Evolutionary conservation across 2,329 filamentous ascomycete genomes (phyloP).

Genomic region (Colletotrichum spaethianum): DNA sequence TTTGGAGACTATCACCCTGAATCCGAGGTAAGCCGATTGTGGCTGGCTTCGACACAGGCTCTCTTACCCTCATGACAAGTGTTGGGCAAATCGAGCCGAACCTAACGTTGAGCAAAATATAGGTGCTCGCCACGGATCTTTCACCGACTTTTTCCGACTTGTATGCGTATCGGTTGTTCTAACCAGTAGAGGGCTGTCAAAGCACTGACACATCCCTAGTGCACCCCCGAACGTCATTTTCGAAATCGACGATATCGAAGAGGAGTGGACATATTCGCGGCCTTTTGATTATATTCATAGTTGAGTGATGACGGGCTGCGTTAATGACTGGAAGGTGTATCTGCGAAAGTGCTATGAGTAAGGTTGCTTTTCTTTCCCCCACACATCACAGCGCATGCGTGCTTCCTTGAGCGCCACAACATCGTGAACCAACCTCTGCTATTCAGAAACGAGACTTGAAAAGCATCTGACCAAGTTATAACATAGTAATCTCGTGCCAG

Average conservation of each 20-base stretch:
- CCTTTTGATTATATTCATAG: slow-evolving; percentile 58
- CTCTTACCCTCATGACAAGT: not conserved
- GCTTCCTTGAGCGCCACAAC: not conserved
- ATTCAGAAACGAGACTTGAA: not conserved
- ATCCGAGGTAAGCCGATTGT: slow-evolving; percentile 43
- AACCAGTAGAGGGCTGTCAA: slow-evolving; percentile 38
- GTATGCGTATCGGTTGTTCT: slow-evolving; percentile 47
- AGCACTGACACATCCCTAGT: slow-evolving; percentile 46
- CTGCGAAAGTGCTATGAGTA: slow-evolving; percentile 46
- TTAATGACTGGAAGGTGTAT: slow-evolving; percentile 52
- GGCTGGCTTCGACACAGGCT: not conserved
- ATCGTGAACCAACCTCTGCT: not conserved
- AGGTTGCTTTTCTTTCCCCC: not conserved
- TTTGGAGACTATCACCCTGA: slow-evolving; percentile 55
- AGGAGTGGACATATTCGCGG: slow-evolving; percentile 54
- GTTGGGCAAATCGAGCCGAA: not conserved
- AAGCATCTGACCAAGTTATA: slow-evolving; percentile 44
- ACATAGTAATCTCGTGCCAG: slow-evolving; percentile 53
- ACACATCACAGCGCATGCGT: no score
- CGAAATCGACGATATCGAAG: slow-evolving; percentile 58
- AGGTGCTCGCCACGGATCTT: slow-evolving; percentile 55
- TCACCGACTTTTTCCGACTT: slow-evolving; percentile 53
- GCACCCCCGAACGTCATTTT: slow-evolving; percentile 65
- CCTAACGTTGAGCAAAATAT: not conserved
- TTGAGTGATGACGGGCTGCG: slow-evolving; percentile 53